Evolutionary conservation across 768 basidiomycete genomes (phyloP).

Genomic region (Hericium rajendrae): DNA sequence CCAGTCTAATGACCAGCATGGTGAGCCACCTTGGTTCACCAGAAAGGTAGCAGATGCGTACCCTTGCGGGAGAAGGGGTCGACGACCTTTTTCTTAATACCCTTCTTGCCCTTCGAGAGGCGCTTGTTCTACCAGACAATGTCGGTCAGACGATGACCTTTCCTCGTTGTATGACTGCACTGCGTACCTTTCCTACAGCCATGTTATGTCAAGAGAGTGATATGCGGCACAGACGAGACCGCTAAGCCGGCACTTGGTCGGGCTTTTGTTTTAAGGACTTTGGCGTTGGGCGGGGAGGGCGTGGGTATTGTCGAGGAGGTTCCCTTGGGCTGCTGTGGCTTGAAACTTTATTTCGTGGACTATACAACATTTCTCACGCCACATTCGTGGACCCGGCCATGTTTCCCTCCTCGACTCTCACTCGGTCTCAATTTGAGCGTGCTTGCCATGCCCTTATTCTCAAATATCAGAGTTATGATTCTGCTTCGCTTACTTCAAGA

Average conservation of each 20-base stretch:
- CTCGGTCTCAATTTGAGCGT: constrained; percentile 49
- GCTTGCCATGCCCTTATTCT: constrained; percentile 46
- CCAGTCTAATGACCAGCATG: constrained; percentile 63
- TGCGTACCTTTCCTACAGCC: constrained; percentile 81
- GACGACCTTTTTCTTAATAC: constrained; percentile 99
- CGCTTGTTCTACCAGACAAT: constrained; percentile 73
- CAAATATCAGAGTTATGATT: constrained; percentile 13
- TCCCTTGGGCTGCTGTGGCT: constrained; percentile 36
- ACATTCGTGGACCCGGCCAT: background rate
- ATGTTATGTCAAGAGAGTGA: constrained; percentile 38
- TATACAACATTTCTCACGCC: constrained; percentile 29
- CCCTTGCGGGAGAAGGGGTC: constrained; percentile 99
- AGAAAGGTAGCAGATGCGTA: constrained; percentile 23
- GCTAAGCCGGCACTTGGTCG: constrained; percentile 38
- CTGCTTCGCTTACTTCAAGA: background rate
- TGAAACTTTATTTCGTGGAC: constrained; percentile 47
- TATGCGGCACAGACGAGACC: constrained; percentile 26
- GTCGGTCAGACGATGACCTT: background rate
- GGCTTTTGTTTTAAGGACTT: constrained; percentile 34
- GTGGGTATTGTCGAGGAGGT: constrained; percentile 7
- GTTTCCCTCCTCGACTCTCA: constrained; percentile 33
- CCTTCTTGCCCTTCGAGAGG: constrained; percentile 96
- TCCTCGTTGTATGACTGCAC: background rate
- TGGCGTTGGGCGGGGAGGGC: constrained; percentile 7
- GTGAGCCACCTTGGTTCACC: background rate